Evolutionary conservation across 805 yeast genomes (phyloP), one percentile per base, ranked within the genome.

Genomic region (Candida mattraensis): DNA sequence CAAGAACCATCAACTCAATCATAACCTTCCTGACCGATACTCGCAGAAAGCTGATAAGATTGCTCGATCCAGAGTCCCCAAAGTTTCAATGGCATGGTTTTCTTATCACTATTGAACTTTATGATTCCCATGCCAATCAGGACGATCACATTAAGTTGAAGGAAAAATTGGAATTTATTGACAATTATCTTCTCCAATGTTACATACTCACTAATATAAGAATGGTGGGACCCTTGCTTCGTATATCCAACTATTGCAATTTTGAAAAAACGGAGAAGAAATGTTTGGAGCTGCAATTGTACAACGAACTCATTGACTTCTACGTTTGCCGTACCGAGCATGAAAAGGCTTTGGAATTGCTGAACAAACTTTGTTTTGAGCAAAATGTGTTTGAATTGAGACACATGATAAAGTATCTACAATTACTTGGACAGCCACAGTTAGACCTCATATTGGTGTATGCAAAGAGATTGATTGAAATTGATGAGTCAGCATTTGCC

Each of bases 141-240:
- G 24, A 27, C 3, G 36, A 37, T 6, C 35, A 39, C 18, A 36
- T 40, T 1, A 42, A 47, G 7, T 49, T 63, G 15, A 72, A 74
- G 0, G 56, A 67, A 8, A 61, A 76, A 29, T 54, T 68, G 4
- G 52, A 51, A 5, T 40, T 72, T 1, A 74, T 93, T 2, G 99
- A 91, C 53, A 83, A 95, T 0, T 70, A 87, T 1, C 66, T 93
- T 13, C 87, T 91, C 50, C 67, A 76, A 33, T 76, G 93, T 41
- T 91, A 93, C 54, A 66, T 78, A 39, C 54, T 77, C n/a, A 75
- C 76, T 19, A 76, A 77, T 36, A 84, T 86, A 0, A 72, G 82
- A 43, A 67, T 91, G 55, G 72, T 91, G 10, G 95, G 91, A 0
- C 93, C 98, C 0, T 72, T 91, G 14, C 67, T 91, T 5, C 68